Percentiles rank a stretch among this genome's conserved stretches.
Conservation (phyloP, 2,329 filamentous ascomycete species). For the Xylariales sp. region DNA sequence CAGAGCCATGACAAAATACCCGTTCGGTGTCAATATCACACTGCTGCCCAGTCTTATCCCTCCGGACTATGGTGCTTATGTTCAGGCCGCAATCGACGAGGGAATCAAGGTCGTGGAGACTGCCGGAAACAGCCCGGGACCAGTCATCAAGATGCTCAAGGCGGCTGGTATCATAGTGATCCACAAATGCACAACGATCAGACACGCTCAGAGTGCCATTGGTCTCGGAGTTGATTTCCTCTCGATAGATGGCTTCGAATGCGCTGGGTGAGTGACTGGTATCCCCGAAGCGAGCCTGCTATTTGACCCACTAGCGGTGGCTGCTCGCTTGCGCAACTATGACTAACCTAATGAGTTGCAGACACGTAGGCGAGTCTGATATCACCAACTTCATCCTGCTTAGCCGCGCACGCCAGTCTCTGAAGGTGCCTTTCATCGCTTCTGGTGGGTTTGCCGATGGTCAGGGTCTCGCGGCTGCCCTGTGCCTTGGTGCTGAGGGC, state of each 20-base stretch:
- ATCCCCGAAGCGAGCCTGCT: neutral
- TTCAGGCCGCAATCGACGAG: slow-evolving; percentile 89
- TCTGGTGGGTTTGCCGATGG: slow-evolving; percentile 95
- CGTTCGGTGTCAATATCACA: slow-evolving; percentile 93
- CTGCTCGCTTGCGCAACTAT: slow-evolving; percentile 3
- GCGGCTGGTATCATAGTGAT: slow-evolving; percentile 72
- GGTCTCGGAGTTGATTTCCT: slow-evolving; percentile 96
- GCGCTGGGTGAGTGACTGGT: slow-evolving; percentile 58
- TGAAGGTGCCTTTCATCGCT: slow-evolving; percentile 88
- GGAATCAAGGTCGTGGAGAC: slow-evolving; percentile 90
- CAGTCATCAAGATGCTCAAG: slow-evolving; percentile 87
- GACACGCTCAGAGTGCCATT: slow-evolving; percentile 84
- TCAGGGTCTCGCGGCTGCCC: slow-evolving; percentile 83
- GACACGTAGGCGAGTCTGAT: slow-evolving; percentile 79
- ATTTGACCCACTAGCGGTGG: no score
- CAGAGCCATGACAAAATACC: slow-evolving; percentile 70
- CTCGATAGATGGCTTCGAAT: slow-evolving; percentile 96
- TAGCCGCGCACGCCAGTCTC: slow-evolving; percentile 75
- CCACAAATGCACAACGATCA: slow-evolving; percentile 97
- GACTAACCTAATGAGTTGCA: slow-evolving; percentile 8
- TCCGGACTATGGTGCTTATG: slow-evolving; percentile 89
- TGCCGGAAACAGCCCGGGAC: slow-evolving; percentile 81
- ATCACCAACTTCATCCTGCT: slow-evolving; percentile 90
- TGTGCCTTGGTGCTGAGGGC: slow-evolving; percentile 85
- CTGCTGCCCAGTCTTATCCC: slow-evolving; percentile 85